These are phyloP conservation scores for Rhodotorula sp. DNA, from an alignment of 1,284 basidiomycete species.

Conservation along the genomic window DNA sequence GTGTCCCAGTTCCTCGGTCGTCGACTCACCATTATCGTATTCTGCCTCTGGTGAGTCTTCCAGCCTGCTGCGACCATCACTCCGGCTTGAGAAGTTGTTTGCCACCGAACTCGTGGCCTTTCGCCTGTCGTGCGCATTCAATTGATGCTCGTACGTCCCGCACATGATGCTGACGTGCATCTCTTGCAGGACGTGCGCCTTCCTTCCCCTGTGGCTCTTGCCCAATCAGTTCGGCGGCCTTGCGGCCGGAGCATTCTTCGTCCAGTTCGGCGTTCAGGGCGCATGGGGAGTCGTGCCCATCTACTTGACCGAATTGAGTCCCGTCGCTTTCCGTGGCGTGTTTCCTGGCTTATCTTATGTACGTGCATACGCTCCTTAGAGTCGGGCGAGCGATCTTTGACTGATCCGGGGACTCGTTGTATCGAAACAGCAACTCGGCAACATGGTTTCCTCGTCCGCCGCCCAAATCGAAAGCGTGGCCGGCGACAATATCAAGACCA, in stretches of 20 bases:
- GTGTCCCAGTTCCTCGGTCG: conserved; percentile 82
- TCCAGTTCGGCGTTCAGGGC: conserved; percentile 60
- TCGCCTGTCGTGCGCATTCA: no score
- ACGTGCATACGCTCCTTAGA: conserved; percentile 88
- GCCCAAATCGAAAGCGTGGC: conserved; percentile 85
- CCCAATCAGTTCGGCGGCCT: conserved; percentile 49
- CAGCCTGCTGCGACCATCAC: no score
- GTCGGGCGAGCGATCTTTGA: no score
- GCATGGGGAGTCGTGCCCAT: conserved; percentile 48
- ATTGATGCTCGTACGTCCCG: no score
- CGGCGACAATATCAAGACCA: conserved; percentile 51
- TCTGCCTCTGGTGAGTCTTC: conserved; percentile 52
- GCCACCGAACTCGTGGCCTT: no score
- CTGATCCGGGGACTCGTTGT: not conserved
- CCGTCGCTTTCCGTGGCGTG: conserved; percentile 77
- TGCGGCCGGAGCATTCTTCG: conserved; percentile 55
- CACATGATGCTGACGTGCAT: no score
- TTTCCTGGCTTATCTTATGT: not conserved
- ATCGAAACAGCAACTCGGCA: conserved; percentile 44
- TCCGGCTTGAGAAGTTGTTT: no score
- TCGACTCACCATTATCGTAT: conserved; percentile 76
- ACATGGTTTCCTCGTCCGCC: conserved; percentile 80
- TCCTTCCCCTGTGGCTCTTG: conserved; percentile 51
- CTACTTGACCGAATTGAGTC: conserved; percentile 46
- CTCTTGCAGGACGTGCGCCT: conserved; percentile 45